Base-by-base conservation (phyloP, 1,139 yeast genomes). In the Geotrichum cucujoidarum region DNA sequence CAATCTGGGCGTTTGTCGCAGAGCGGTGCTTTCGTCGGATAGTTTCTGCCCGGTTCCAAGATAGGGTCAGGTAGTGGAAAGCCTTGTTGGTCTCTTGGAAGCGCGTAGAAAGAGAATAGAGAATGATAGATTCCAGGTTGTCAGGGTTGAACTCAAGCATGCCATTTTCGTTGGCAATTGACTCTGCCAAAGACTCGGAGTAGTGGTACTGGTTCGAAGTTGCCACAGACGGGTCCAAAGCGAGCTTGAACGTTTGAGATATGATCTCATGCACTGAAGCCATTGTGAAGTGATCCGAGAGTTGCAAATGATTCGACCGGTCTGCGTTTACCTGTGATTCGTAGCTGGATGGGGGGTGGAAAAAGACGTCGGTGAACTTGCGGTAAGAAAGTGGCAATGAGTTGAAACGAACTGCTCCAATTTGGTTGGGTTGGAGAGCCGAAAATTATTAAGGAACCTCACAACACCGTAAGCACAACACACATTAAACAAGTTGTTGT, bases 201-300 rank as follows among this genome's bases (percentile, higher is more conserved):
- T 11, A 43, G 38, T 27, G 30, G n/a, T 20, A 14, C 46, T 43
- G 13, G 57, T 47, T 20, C 8, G 4, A 38, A 32, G 13, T 31
- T 25, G 22, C 56, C 16, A 45, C 48, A 17, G 36, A 22, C 2
- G 58, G 54, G 8, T 48, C 51, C 25, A 60, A 48, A 2, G 57
- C 49, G 29, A 59, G 55, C 33, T 48, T 48, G 16, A 60, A 49
- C 11, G 52, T 49, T 16, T 58, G 55, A 22, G 52, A 37, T 32
- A 60, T 54, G n/a, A 55, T 44, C n/a, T 43, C 47, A 24, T 38
- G 42, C 24, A 35, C 47, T 10, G 32, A 25, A 11, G 33, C 30
- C 45, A 42, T 42, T 17, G 10, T 36, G 24, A 10, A n/a, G n/a
- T n/a, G n/a, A n/a, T n/a, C n/a, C n/a, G n/a, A n/a, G n/a, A n/a